Conservation (phyloP, 1,139 yeast species). For the Zygosaccharomyces sapae region DNA sequence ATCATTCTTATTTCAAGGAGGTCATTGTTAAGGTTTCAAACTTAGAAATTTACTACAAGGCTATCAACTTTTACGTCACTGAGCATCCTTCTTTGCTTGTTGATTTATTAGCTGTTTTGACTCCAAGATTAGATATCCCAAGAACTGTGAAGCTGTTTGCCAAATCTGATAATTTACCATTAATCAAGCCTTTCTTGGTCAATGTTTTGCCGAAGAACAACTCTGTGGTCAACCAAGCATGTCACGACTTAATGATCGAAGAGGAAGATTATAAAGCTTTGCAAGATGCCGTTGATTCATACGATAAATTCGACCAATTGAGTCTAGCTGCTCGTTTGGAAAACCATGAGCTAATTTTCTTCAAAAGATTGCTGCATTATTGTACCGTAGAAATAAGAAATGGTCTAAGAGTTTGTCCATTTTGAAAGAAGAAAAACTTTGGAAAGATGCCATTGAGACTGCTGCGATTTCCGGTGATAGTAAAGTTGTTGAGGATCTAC, state of each 20-base stretch:
- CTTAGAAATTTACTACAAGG: slow-evolving; percentile 94
- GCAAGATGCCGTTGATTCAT: slow-evolving; percentile 79
- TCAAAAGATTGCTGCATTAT: slow-evolving; percentile 94
- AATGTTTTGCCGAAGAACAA: slow-evolving; percentile 88
- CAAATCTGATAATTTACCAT: slow-evolving; percentile 91
- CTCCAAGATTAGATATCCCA: slow-evolving; percentile 91
- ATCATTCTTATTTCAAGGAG: slow-evolving; percentile 90
- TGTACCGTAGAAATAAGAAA: slow-evolving; percentile 91
- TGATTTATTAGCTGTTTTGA: slow-evolving; percentile 76
- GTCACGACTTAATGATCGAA: slow-evolving; percentile 91
- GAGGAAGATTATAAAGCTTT: slow-evolving; percentile 93
- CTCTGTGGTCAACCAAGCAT: slow-evolving; percentile 88
- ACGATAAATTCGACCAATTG: slow-evolving; percentile 86
- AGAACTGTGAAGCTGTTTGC: slow-evolving; percentile 94
- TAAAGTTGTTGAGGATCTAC: slow-evolving; percentile 82
- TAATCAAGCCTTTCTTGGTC: slow-evolving; percentile 90
- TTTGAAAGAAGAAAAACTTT: slow-evolving; percentile 84
- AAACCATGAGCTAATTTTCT: slow-evolving; percentile 83
- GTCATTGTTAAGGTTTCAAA: slow-evolving; percentile 92
- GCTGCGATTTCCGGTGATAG: slow-evolving; percentile 77
- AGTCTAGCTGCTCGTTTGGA: slow-evolving; percentile 92
- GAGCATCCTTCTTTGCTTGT: slow-evolving; percentile 90
- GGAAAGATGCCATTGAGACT: slow-evolving; percentile 92
- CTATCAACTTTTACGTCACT: slow-evolving; percentile 86
- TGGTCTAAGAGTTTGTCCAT: slow-evolving; percentile 85